Evolutionary conservation across 352 stramenopile genomes (phyloP), one percentile per base, ranked within the genome.

Genomic region (Phytopythium mirpurense): DNA sequence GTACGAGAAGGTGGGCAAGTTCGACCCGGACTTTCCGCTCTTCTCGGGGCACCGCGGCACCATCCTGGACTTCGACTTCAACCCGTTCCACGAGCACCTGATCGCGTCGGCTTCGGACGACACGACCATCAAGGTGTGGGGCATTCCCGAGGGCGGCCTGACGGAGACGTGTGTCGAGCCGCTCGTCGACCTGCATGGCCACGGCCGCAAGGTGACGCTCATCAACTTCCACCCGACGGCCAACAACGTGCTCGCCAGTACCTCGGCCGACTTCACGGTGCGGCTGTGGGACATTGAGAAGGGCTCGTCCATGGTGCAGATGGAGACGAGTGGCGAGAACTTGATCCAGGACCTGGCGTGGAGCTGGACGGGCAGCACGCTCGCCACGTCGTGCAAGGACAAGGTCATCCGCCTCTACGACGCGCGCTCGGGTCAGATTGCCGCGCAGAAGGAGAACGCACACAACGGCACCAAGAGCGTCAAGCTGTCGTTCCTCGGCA

Each of bases 11-110:
- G 87, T 90, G 23, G 96, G 96, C 63, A 93, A 96, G 65, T 98
- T 98, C 60, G 87, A 97, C 60, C 77, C 88, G 38, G 90, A 96
- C 57, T 95, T 95, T 57, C 93, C 96, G 29, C 79, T 98, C 45
- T 89, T 99, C 49, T 90, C 93, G 43, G 97, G 97, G 35, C 97
- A 99, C 71, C 87, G 88, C 36, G 93, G 89, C 21, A 78, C 93
- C 19, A 97, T 99, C 43, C 72, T 99, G 26, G 98, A 99, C 77
- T 99, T 99, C 71, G 97, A 99, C 65, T 99, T 98, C 74, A 99
- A 98, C 75, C 97, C 97, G 18, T 98, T 98, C 72, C 83, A 98
- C 65, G 91, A 98, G 53, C 83, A 98, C 54, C 83, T 99, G 56
- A 77, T 99, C 43, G 96, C 96, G 7, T 98, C 95, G 45, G 96